Evolutionary conservation across 2,329 filamentous ascomycete genomes (phyloP).

Genomic region (Fusarium redolens): DNA sequence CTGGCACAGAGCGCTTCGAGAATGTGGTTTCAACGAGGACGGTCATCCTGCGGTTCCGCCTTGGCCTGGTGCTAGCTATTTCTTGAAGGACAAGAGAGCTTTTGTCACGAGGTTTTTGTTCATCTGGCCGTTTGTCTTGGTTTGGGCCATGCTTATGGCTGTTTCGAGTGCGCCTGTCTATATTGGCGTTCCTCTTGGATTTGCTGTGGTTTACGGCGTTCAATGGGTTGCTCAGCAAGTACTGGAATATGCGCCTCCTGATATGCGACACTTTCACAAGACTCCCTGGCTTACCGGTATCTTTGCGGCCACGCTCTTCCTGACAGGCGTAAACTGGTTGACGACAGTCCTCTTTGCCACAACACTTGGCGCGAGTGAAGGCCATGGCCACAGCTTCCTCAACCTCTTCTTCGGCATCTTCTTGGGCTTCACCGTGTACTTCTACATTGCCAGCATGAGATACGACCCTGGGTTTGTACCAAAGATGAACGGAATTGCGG

Average conservation of each 20-base stretch:
- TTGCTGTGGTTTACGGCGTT: conserved; percentile 74
- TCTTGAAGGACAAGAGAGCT: conserved; percentile 79
- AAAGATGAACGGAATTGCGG: conserved; percentile 87
- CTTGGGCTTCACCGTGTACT: conserved; percentile 79
- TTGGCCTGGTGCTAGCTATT: conserved; percentile 77
- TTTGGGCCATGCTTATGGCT: conserved; percentile 77
- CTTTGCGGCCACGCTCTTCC: conserved; percentile 87
- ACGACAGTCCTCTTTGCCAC: conserved; percentile 64
- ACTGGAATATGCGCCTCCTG: conserved; percentile 82
- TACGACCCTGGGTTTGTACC: conserved; percentile 94
- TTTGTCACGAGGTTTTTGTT: conserved; percentile 91
- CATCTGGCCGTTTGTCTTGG: conserved; percentile 83
- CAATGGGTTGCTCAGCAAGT: conserved; percentile 83
- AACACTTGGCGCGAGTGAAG: conserved; percentile 29
- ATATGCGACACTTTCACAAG: conserved; percentile 90
- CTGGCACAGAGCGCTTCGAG: conserved; percentile 84
- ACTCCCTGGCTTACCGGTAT: conserved; percentile 97
- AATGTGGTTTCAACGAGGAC: conserved; percentile 85
- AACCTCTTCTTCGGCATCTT: conserved; percentile 80
- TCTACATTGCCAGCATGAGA: conserved; percentile 87
- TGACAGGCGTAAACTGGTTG: conserved; percentile 81
- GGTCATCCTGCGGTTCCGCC: conserved; percentile 76
- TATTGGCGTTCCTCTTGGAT: conserved; percentile 77
- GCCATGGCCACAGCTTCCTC: conserved; percentile 69
- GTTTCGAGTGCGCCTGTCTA: conserved; percentile 80